phyloP scores from a whole-genome alignment of 2,329 filamentous ascomycete genomes.

The Cryphonectria parasitica region DNA sequence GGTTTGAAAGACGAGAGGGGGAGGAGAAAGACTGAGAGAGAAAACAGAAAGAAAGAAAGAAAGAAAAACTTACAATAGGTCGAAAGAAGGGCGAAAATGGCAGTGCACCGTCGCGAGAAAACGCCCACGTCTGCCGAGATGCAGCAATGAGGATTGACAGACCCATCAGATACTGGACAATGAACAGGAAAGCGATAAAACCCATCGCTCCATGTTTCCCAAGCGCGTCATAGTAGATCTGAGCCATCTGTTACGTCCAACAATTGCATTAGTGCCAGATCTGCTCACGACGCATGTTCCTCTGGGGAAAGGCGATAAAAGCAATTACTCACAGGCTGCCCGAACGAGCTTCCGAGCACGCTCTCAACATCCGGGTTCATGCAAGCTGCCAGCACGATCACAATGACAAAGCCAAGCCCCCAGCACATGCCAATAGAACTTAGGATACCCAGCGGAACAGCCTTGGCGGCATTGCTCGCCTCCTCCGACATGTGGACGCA shows the following conservation, averaged over 20 bases:
- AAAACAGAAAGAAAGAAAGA: too few relatives aligned
- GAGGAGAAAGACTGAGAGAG: not conserved
- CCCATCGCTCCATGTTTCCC: conserved; percentile 62
- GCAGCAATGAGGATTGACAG: conserved; percentile 61
- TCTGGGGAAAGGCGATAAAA: too few relatives aligned
- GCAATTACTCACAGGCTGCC: conserved; percentile 57
- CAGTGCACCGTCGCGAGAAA: conserved; percentile 64
- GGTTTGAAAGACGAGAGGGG: not conserved
- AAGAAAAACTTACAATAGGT: conserved; percentile 45
- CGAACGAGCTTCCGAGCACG: conserved; percentile 53
- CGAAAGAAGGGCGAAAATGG: conserved; percentile 63
- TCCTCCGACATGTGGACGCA: conserved; percentile 61
- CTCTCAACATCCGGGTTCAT: conserved; percentile 57
- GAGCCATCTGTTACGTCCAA: conserved; percentile 35
- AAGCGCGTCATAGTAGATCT: conserved; percentile 64
- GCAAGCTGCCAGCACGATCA: conserved; percentile 61
- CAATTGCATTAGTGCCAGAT: not conserved
- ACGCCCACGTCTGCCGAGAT: conserved; percentile 65
- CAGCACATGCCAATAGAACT: conserved; percentile 57
- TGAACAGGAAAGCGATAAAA: conserved; percentile 61
- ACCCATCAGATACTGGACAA: conserved; percentile 66
- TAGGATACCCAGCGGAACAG: conserved; percentile 63
- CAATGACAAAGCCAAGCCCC: conserved; percentile 60
- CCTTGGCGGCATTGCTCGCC: conserved; percentile 61
- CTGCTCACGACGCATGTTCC: not conserved